Evolutionary conservation across 305 asterid genomes (phyloP), one percentile per base, ranked within the genome.

Genomic region (Fraxinus sp.): DNA sequence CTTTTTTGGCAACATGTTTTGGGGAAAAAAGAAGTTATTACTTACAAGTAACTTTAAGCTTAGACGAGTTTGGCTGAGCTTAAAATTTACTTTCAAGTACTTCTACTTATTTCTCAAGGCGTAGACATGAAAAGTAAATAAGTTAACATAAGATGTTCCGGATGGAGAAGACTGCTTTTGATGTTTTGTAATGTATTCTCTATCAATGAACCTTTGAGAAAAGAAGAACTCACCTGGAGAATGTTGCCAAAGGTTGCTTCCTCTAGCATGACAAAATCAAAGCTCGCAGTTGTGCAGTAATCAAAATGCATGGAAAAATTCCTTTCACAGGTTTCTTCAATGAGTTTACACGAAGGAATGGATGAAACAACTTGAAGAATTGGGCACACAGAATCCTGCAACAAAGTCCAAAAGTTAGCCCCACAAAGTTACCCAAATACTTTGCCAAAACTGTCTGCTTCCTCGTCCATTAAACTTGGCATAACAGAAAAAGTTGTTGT

Each of bases 311-410:
- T 89, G 0, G 99, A 80, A 89, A 96, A 96, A 84, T 87, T 90
- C 92, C 94, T 94, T 91, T 87, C 91, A 86, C 98, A 96, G 64
- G 94, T 92, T 91, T 96, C 99, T 90, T 96, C 93, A 24, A 96
- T 92, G 83, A 94, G 92, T 84, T 91, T 92, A 92, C 97, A 96
- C 3, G 98, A 92, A 78, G 97, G 92, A 84, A 96, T 85, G 36
- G 97, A 92, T 73, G 97, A 87, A 89, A 91, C 87, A 87, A 96
- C 98, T 90, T 87, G 97, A 89, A 96, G 96, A 87, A 94, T 82
- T 79, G 91, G 90, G 91, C 99, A 94, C 75, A 92, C 97, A 14
- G 97, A 91, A 88, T 94, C 98, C 98, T 96, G 99, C 98, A 94
- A 91, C 87, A 93, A 94, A 90, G 86, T 87, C 79, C 85, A 82